Base-by-base conservation (phyloP, 352 stramenopile genomes). In the Phytophthora cactorum region DNA sequence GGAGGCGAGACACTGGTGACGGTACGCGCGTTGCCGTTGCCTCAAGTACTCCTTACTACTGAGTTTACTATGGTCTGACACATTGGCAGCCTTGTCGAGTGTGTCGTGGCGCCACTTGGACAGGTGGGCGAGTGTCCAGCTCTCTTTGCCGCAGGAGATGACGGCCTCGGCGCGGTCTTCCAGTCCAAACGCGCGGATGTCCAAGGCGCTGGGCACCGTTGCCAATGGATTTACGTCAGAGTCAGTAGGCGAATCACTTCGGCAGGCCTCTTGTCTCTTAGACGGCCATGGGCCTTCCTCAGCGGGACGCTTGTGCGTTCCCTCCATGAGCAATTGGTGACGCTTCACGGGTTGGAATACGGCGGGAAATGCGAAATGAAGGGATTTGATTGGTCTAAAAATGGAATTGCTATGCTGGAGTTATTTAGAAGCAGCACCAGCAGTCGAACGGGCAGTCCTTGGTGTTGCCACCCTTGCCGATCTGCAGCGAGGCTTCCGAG, bases 381-480 rank as follows among this genome's bases (percentile, higher is more conserved):
- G 8, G 12, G 3, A 68, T 22, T 4, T 53, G 52, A 75, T 63
- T 68, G 46, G 44, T 59, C 61, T 58, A 55, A 31, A 29, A 29
- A 14, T 50, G 43, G 8, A 50, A 8, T 50, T 12, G 17, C 43
- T 11, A 52, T 52, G 9, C n/a, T 39, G 31, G 3, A 41, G n/a
- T 29, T 44, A 15, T 22, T 52, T 70, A 97, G 50, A 96, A 97
- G 75, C 90, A 97, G 72, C 90, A 97, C 86, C 90, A 95, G 75
- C 90, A 97, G 64, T 97, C 90, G 56, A 97, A 97, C 0, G 90
- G 90, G 45, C 90, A 97, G 65, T 97, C 89, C 5, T 79, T 83
- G 11, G 90, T 95, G 68, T 90, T 79, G 27, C 89, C 90, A 29
- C 90, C 90, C 63, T 94, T 82, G 65, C 81, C 81, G 39, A 97